Percentiles rank a stretch among this genome's conserved stretches.
These are phyloP conservation scores for Eucalyptus lansdowneana DNA, from an alignment of 345 rosid genomes.

Conservation along the genomic window DNA sequence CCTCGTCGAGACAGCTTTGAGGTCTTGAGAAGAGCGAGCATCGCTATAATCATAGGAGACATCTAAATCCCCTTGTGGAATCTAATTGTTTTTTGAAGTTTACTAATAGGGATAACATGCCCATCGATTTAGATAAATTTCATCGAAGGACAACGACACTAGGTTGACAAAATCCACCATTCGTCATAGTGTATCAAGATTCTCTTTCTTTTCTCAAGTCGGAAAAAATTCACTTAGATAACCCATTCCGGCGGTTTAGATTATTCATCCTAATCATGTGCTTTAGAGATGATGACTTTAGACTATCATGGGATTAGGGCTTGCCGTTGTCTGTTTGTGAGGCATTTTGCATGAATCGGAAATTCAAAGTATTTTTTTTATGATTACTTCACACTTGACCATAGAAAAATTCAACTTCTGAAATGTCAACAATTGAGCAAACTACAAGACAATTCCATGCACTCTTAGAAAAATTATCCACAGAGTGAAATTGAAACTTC, in stretches of 20 bases:
- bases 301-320: background rate
- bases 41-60: background rate
- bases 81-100: background rate
- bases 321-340: background rate
- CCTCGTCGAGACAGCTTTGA: background rate
- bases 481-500: background rate
- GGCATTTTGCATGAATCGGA: background rate
- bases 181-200: no score
- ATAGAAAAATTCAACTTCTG: background rate
- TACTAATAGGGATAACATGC: background rate
- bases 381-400: background rate
- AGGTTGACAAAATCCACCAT: background rate
- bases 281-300: background rate
- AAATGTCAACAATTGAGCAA: background rate
- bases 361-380: background rate
- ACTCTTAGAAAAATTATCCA: accelerated
- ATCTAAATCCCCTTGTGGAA: background rate
- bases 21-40: background rate
- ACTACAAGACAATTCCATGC: background rate
- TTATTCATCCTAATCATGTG: background rate
- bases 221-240: no score
- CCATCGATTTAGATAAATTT: background rate
- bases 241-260: accelerated
- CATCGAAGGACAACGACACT: background rate
- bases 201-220: background rate